A percentile compares a stretch with the other conserved stretches of the same genome.
Conservation (phyloP, 495 filamentous ascomycete species). For the Daldinia grandis region DNA sequence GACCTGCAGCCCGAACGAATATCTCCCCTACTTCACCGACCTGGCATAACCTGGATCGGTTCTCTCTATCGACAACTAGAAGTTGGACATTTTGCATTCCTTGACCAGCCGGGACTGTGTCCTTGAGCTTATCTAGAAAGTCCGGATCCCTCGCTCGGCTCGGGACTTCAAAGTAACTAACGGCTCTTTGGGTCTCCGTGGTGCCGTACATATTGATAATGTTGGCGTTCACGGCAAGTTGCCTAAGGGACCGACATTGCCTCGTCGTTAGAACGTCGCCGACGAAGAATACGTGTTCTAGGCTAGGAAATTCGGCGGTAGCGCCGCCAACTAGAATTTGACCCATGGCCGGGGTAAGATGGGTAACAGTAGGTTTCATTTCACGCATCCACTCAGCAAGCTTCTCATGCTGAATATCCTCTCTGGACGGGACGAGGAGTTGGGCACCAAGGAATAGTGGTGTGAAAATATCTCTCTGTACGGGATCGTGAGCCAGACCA, state of each 20-base stretch:
- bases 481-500: conserved; percentile 81
- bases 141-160: conserved; percentile 70
- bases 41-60: conserved; percentile 74
- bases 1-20: conserved; percentile 84
- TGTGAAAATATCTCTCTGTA: conserved; percentile 80
- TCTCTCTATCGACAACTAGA: conserved; percentile 84
- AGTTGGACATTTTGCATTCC: conserved; percentile 96
- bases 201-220: conserved; percentile 95
- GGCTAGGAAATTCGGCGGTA: conserved; percentile 74
- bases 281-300: conserved; percentile 90
- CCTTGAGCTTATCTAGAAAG: conserved; percentile 74
- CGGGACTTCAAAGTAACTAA: conserved; percentile 87
- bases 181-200: conserved; percentile 87
- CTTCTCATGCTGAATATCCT: conserved; percentile 87
- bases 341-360: conserved; percentile 95
- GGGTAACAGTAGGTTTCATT: conserved; percentile 81
- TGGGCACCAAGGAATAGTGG: conserved; percentile 88
- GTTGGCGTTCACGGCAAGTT: conserved; percentile 77
- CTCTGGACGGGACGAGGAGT: conserved; percentile 80
- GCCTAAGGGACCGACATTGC: conserved; percentile 82
- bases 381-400: conserved; percentile 92
- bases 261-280: conserved; percentile 89
- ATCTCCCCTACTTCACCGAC: conserved; percentile 89
- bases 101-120: conserved; percentile 84
- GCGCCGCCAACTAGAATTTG: conserved; percentile 93